A percentile compares a stretch with the other conserved stretches of the same genome.
Evolutionary conservation across 129 eudicot species (phyloP).

Genomic region (Helichrysum umbraculigerum): DNA sequence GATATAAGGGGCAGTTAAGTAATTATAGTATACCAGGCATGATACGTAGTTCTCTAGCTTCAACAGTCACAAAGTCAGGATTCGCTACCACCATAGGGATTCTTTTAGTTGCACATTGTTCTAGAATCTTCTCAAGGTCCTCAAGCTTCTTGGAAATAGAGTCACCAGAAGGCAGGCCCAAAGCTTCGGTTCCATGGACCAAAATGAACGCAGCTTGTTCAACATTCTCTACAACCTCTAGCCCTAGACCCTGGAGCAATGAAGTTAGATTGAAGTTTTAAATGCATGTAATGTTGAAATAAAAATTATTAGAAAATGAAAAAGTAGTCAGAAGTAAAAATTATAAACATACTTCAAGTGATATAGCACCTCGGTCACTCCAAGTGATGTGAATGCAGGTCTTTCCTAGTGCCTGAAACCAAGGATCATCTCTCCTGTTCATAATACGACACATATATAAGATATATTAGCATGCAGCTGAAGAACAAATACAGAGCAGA

Average conservation of each 20-base stretch:
- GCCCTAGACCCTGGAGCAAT: conserved; percentile 69
- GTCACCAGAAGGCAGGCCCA: conserved; percentile 86
- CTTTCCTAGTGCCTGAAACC: conserved; percentile 81
- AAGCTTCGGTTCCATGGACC: conserved; percentile 97
- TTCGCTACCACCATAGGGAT: conserved; percentile 98
- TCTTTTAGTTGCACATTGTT: conserved; percentile 63
- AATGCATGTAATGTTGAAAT: conserved; percentile 11
- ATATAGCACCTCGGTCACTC: conserved; percentile 89
- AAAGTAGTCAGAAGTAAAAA: not conserved
- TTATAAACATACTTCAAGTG: conserved; percentile 60
- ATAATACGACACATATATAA: conserved; percentile 5
- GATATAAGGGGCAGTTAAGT: not conserved
- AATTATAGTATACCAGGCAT: conserved; percentile 71
- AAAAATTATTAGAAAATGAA: not conserved
- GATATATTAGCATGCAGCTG: not conserved
- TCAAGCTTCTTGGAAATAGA: conserved; percentile 53
- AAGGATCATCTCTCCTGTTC: conserved; percentile 82
- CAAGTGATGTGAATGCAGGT: conserved; percentile 95
- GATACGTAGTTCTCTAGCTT: conserved; percentile 84
- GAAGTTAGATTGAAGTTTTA: not conserved
- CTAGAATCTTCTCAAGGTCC: conserved; percentile 79
- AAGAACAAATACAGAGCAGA: not conserved
- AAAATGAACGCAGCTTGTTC: conserved; percentile 82
- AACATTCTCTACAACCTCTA: conserved; percentile 72
- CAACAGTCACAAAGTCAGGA: conserved; percentile 97